Base-by-base conservation (phyloP, 1,284 basidiomycete species). In the Chalciporus piperatoides region DNA sequence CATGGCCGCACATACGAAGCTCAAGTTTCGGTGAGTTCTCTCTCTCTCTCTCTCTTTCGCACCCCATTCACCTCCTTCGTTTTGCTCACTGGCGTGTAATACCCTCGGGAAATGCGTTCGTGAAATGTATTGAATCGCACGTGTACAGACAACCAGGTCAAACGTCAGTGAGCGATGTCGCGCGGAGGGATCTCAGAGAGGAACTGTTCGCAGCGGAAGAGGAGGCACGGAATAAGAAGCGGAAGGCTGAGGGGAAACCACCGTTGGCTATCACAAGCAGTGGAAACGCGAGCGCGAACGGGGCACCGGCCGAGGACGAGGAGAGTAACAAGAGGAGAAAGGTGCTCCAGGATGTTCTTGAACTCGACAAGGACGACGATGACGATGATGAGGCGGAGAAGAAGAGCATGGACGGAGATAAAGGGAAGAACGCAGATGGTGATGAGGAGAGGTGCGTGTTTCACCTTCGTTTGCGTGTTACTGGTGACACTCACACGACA, bases 1-100 rank as follows among this genome's bases (percentile, higher is more conserved):
- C 65, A 88, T 96, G 78, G 90, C 94, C 3, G 78, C 90, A 4
- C 90, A 97, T 68, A 97, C 93, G 1, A 95, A 95, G 71, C 85
- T 97, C 56, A 97, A 97, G 75, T 97, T 97, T 72, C 83, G 94
- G 82, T 90, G 56, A 49, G 75, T 53, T 55, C 19, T 19, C 19
- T 19, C 19, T 2, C 0, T 12, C 1, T 1, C 4, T 2, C 38
- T 27, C 1, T 1, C 4, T 2, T 36, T 27, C 12, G 27, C 9
- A 25, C 6, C 2, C 28, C 28, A 33, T 10, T 57, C 19, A 40
- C 36, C 45, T 19, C 48, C 32, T 42, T 53, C 33, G 42, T 48
- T 48, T 21, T 47, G 23, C 33, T 14, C 12, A 44, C 43, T 15
- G 24, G 14, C 11, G 9, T 24, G 21, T 36, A 42, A 33, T n/a